Percentiles rank a stretch among this genome's conserved stretches.
Evolutionary conservation across 23 red algal species (phyloP).

Genomic region (Pyropia haitanensis): DNA sequence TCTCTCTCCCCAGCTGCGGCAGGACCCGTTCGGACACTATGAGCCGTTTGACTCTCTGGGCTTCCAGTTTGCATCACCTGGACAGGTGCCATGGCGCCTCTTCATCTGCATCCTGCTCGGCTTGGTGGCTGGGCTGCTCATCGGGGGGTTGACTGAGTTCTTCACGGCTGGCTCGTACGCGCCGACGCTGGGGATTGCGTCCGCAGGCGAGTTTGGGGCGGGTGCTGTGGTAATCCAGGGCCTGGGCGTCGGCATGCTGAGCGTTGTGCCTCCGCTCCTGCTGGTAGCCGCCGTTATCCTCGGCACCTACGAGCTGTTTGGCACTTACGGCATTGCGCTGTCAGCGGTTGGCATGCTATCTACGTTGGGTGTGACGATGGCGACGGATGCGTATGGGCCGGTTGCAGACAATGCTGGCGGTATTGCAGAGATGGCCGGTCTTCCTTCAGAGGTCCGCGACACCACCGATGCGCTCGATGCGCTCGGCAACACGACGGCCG

Average conservation of each 20-base stretch:
- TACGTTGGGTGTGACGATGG: conserved; percentile 39
- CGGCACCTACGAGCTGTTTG: conserved; percentile 34
- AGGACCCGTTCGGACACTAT: neutral
- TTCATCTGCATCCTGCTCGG: conserved; percentile 5
- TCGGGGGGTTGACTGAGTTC: conserved; percentile 40
- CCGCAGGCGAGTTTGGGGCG: conserved; percentile 28
- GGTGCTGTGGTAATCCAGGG: conserved; percentile 53
- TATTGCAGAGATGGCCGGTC: conserved; percentile 60
- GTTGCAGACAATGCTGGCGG: conserved; percentile 66
- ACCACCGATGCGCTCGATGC: conserved; percentile 42
- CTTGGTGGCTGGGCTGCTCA: neutral
- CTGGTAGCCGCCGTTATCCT: conserved; percentile 54
- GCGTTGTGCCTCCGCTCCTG: conserved; percentile 30
- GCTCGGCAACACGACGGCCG: conserved; percentile 45
- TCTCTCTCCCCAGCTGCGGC: neutral
- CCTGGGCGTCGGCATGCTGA: conserved; percentile 51
- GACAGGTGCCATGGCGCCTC: neutral
- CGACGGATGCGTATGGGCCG: conserved; percentile 56
- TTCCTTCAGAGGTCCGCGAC: conserved; percentile 27
- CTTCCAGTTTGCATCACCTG: neutral
- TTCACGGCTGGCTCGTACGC: conserved; percentile 22
- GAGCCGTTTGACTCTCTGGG: neutral
- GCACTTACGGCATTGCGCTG: conserved; percentile 60
- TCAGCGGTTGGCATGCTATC: conserved; percentile 66
- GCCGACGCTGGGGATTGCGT: conserved; percentile 31